Base-by-base conservation (phyloP, 352 stramenopile species). In the Phytophthora sansomeana region DNA sequence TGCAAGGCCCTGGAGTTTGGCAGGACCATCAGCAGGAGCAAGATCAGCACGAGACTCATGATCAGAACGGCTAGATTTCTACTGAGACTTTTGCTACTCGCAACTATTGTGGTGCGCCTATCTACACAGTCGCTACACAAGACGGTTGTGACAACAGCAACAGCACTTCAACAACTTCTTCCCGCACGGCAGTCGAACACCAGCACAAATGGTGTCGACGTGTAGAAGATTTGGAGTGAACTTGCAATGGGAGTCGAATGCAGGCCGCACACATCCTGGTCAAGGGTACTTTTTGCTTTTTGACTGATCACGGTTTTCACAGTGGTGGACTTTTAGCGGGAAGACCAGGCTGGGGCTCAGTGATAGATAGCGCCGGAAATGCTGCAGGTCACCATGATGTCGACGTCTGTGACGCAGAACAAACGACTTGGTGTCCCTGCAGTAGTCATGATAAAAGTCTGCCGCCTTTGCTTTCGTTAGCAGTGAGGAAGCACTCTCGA, bases 121-220 rank as follows among this genome's bases (percentile, higher is more conserved):
- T n/a, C n/a, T n/a, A n/a, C n/a, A n/a, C n/a, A n/a, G n/a, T n/a
- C 7, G 41, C n/a, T 58, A 67, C 56, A 62, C 44, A 62, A 52
- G n/a, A n/a, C n/a, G n/a, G n/a, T n/a, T n/a, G n/a, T n/a, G n/a
- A 24, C 21, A 24, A 24, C 21, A 24, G 21, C 21, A 24, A 24
- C 21, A 24, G 21, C 21, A 24, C 1, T 3, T 24, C 21, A 24
- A 3, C 21, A 24, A 24, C 21, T 24, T 24, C 21, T 61, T 61
- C 59, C 51, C 35, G 43, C 60, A 68, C 60, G 60, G 10, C 60
- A 49, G 33, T 35, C 33, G 16, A 60, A 38, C 28, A 58, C 51
- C 42, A 42, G 35, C 21, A 50, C n/a, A 33, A 4, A n/a, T 29
- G 38, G 52, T 44, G 10, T 44, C 42, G 28, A 68, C 60, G 51